phyloP scores from a whole-genome alignment of 2,329 filamentous ascomycete genomes.

The Botryotinia convoluta region DNA sequence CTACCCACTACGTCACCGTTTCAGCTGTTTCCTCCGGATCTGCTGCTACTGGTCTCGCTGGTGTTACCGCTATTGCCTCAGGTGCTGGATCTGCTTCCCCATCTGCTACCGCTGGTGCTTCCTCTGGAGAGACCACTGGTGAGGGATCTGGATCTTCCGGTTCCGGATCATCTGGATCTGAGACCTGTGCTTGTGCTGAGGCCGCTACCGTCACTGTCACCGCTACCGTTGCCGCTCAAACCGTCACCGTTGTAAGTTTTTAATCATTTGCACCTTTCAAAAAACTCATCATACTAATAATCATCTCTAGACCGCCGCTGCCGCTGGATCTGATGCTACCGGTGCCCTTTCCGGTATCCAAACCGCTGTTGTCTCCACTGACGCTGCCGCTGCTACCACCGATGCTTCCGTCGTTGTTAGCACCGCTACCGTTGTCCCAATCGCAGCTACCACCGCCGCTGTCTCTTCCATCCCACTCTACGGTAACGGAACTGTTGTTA shows the following conservation, averaged over 20 bases:
- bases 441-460: conserved; percentile 26
- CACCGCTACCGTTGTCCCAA: conserved; percentile 34
- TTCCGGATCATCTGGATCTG: conserved; percentile 17
- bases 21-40: conserved; percentile 2
- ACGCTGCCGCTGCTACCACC: background rate
- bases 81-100: conserved; percentile 14
- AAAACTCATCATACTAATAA: conserved; percentile 14
- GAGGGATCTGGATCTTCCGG: background rate
- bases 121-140: background rate
- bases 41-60: conserved; percentile 18
- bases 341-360: conserved; percentile 13
- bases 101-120: background rate
- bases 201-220: conserved; percentile 33
- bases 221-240: conserved; percentile 32
- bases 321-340: conserved; percentile 9
- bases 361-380: conserved; percentile 4
- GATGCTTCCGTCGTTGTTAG: conserved; percentile 24
- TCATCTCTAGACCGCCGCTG: conserved; percentile 23
- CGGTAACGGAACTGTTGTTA: conserved; percentile 27
- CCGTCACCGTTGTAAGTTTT: conserved; percentile 35
- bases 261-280: background rate
- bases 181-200: conserved; percentile 18
- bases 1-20: conserved; percentile 31
- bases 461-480: conserved; percentile 23
- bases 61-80: conserved; percentile 3